phyloP scores from a whole-genome alignment of 768 basidiomycete genomes.

The Boletus rubroflammeus region DNA sequence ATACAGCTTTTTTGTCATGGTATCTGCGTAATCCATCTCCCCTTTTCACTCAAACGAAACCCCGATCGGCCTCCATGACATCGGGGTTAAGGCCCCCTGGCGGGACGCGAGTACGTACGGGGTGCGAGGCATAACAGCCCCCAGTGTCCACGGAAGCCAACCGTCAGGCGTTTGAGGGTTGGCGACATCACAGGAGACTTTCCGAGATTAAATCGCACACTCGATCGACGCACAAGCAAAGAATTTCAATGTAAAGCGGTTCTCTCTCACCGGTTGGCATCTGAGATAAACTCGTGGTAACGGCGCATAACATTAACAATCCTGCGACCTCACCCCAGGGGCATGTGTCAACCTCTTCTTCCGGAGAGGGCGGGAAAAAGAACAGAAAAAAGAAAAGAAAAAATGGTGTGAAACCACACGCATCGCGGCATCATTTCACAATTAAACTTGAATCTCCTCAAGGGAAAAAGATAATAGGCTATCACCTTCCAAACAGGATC shows the following conservation, averaged over 20 bases:
- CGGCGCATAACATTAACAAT: conserved; percentile 19
- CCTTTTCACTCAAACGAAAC: neutral
- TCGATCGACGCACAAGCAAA: conserved; percentile 24
- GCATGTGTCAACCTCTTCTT: conserved; percentile 22
- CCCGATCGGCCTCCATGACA: conserved; percentile 1
- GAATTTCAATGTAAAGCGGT: conserved; percentile 2
- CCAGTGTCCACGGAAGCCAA: conserved; percentile 14
- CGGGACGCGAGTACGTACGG: conserved; percentile 13
- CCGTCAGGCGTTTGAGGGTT: conserved; percentile 5
- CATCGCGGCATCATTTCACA: conserved; percentile 18
- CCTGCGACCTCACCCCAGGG: conserved; percentile 24
- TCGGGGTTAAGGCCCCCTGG: conserved; percentile 3
- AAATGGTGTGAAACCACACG: conserved; percentile 16
- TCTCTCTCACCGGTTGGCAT: conserved; percentile 20
- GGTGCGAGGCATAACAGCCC: neutral
- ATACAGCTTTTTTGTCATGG: conserved; percentile 6
- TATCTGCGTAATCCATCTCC: conserved; percentile 13
- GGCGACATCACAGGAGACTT: conserved; percentile 9
- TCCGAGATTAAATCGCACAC: conserved; percentile 22
- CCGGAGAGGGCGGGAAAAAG: conserved; percentile 8
- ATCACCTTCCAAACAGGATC: conserved; percentile 20
- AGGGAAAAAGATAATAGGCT: conserved; percentile 20
- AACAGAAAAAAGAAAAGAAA: conserved; percentile 4
- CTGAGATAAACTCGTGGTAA: conserved; percentile 32
- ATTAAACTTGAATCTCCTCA: conserved; percentile 15